Evolutionary conservation across 257 asterid genomes (phyloP), one percentile per base, ranked within the genome.

Genomic region (Penstemon newberryi): DNA sequence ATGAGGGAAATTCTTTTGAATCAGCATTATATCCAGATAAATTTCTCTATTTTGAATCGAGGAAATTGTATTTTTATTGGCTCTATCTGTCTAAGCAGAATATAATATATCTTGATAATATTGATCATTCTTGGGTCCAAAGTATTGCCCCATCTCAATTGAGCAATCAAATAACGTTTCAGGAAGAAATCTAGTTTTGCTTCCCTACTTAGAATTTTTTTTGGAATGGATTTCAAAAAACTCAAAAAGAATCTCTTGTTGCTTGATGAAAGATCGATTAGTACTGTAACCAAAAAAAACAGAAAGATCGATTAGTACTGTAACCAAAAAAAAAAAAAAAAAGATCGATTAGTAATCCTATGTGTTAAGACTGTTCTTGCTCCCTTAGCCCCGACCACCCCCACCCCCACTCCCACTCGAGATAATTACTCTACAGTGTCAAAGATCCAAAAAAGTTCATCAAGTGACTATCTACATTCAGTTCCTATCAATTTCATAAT

Each of bases 1-100:
- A 64, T 9, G 58, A 36, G 58, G 47, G 47, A 36, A 47, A 64
- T 47, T 49, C 15, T 46, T 64, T 5, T 47, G 11, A 64, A 64
- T 47, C 45, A 37, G 7, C 10, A 46, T 25, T 49, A 4, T 33
- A 64, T 64, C 69, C 58, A 49, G 49, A 47, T 12, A 11, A 6
- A 64, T 45, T 46, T 64, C 58, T 64, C 58, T 64, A 12, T 11
- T 64, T 47, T 64, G 46, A 47, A 49, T 64, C 5, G 56, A 63
- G 19, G 55, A 63, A 43, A 25, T 43, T 18, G 41, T 43, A 63
- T 43, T 43, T 45, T n/a, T 47, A 9, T 3, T 47, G 52, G 52
- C 52, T 52, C 56, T 52, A 52, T 52, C 56, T 5, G 18, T 52
- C 4, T 8, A 13, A 13, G 18, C 0, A 12, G 5, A 8, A 13